These are phyloP conservation scores for Paracoccidioides lutzii DNA, from an alignment of 2,329 filamentous ascomycete species.

Conservation along the genomic window DNA sequence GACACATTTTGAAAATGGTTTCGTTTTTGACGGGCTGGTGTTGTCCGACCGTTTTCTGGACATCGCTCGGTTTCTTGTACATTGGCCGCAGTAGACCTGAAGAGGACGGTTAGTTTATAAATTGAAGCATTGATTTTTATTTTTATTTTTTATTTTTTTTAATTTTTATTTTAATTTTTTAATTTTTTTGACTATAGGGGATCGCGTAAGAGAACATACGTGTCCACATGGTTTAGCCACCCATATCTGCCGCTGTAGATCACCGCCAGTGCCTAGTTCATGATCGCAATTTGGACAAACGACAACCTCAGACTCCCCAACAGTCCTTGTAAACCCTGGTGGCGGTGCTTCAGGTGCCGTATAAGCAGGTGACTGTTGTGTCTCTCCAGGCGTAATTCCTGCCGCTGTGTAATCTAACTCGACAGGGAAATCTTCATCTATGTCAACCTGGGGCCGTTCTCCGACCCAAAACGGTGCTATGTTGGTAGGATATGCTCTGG, in stretches of 20 bases:
- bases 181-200: constrained; percentile 3
- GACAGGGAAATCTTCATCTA: constrained; percentile 17
- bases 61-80: constrained; percentile 28
- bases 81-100: constrained; percentile 39
- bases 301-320: constrained; percentile 56
- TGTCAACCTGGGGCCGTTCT: constrained; percentile 13
- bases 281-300: constrained; percentile 78
- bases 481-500: constrained; percentile 7
- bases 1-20: constrained; percentile 33
- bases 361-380: constrained; percentile 30
- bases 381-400: constrained; percentile 26
- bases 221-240: constrained; percentile 83
- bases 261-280: constrained; percentile 64
- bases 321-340: constrained; percentile 69
- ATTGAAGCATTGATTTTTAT: not conserved
- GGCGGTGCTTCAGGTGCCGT: constrained; percentile 52
- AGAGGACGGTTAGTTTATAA: constrained; percentile 3
- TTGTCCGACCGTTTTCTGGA: constrained; percentile 21
- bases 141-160: too few species aligned
- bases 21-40: constrained; percentile 15
- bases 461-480: constrained; percentile 17
- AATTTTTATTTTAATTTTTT: too few species aligned
- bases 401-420: constrained; percentile 29
- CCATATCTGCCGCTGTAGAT: constrained; percentile 76
- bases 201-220: constrained; percentile 41